phyloP scores from a whole-genome alignment of 108 stramenopile genomes.

The Parietichytrium sp. region DNA sequence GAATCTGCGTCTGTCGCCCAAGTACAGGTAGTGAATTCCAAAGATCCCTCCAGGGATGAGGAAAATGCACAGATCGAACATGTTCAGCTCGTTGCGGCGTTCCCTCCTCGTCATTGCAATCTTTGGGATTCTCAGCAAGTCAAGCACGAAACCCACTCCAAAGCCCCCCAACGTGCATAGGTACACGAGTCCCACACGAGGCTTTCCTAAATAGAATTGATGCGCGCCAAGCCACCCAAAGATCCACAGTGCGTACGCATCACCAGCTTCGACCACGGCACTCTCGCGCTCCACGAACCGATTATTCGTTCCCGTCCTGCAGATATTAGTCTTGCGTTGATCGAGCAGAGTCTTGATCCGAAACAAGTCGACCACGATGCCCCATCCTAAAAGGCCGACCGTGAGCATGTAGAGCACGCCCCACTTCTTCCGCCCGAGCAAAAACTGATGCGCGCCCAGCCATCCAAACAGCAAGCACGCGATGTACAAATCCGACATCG shows the following conservation, averaged over 20 bases:
- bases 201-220: neutral
- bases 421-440: constrained; percentile 4
- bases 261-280: neutral
- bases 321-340: neutral
- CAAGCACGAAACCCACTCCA: neutral
- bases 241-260: neutral
- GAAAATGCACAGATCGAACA: neutral
- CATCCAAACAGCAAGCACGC: neutral
- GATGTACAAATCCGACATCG: too few relatives aligned
- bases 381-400: constrained; percentile 10
- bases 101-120: neutral
- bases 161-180: neutral
- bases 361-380: neutral
- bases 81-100: neutral
- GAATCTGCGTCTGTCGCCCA: neutral
- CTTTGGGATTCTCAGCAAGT: neutral
- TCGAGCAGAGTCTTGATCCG: neutral
- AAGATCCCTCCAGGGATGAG: neutral
- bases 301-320: neutral
- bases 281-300: neutral
- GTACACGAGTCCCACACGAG: neutral
- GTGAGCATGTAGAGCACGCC: neutral
- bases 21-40: neutral
- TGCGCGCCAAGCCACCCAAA: neutral
- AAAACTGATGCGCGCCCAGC: neutral